These are phyloP conservation scores for Eucalyptus marginata DNA, from an alignment of 345 rosid species.

Conservation along the genomic window DNA sequence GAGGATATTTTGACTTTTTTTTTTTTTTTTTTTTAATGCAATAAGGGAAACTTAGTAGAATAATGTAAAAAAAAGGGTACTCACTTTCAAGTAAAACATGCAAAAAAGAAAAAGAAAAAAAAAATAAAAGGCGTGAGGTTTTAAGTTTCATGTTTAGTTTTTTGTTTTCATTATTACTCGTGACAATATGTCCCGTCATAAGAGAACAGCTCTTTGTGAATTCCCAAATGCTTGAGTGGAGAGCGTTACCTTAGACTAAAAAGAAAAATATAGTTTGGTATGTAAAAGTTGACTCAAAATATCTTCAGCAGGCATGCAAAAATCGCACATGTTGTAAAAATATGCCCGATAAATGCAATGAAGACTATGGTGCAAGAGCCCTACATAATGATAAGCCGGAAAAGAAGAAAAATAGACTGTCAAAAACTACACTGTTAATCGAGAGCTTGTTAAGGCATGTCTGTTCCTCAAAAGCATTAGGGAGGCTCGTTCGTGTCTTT, in stretches of 20 bases:
- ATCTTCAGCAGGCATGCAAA: neutral
- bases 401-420: neutral
- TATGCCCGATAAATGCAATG: neutral
- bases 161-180: neutral
- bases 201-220: rapidly evolving
- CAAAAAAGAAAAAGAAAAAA: neutral
- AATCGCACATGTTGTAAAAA: neutral
- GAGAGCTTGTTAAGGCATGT: neutral
- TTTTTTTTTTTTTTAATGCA: neutral
- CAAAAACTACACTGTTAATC: neutral
- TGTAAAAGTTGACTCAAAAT: neutral
- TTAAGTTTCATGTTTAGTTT: neutral
- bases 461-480: neutral
- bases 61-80: neutral
- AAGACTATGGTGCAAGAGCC: neutral
- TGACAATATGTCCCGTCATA: neutral
- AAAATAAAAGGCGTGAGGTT: neutral
- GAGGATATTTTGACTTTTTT: neutral
- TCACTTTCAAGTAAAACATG: neutral
- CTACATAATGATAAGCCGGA: neutral
- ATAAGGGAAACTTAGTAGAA: neutral
- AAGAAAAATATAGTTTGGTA: neutral
- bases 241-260: neutral
- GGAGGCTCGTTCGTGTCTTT: neutral
- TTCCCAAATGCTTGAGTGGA: neutral